A percentile compares a stretch with the other conserved stretches of the same genome.
phyloP scores from a whole-genome alignment of 23 red algal species.

The Chondrus crispus region DNA sequence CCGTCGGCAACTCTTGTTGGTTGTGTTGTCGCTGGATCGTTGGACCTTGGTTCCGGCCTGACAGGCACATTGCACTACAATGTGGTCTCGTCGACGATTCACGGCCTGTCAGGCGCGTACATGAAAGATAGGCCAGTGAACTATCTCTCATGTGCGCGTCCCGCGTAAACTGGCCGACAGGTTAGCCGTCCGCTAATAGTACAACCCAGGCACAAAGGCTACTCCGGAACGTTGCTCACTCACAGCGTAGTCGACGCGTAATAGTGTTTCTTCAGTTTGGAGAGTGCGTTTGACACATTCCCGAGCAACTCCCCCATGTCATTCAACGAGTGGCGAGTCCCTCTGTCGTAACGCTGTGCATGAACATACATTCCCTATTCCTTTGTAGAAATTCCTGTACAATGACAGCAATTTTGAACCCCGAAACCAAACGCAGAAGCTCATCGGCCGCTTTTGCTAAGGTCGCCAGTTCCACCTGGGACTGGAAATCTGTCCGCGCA shows the following conservation, averaged over 20 bases:
- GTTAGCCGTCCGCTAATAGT: too few relatives aligned
- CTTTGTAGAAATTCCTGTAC: slow-evolving; percentile 31
- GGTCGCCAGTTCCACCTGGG: slow-evolving; percentile 31
- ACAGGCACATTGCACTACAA: too few relatives aligned
- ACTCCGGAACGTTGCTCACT: background rate
- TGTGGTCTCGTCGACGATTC: too few relatives aligned
- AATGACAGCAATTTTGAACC: slow-evolving; percentile 52
- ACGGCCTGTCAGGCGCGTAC: too few relatives aligned
- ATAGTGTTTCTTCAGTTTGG: slow-evolving; percentile 55
- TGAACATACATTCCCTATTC: background rate
- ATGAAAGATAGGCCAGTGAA: too few relatives aligned
- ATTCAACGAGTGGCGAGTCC: background rate
- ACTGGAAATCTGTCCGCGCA: slow-evolving; percentile 43
- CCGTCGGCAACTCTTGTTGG: too few relatives aligned
- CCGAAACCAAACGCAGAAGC: slow-evolving; percentile 47
- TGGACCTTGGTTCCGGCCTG: too few relatives aligned
- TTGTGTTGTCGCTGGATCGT: too few relatives aligned
- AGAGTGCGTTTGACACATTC: background rate
- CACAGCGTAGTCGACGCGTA: slow-evolving; percentile 39
- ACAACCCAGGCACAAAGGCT: too few relatives aligned
- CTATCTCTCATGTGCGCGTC: too few relatives aligned
- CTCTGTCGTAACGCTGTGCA: slow-evolving; percentile 32
- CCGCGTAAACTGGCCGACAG: too few relatives aligned
- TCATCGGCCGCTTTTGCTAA: slow-evolving; percentile 42
- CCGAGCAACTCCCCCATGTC: slow-evolving; percentile 23